A percentile compares a stretch with the other conserved stretches of the same genome.
Conservation (phyloP, 1,139 yeast genomes). For the Petasospora rhodanensis region DNA sequence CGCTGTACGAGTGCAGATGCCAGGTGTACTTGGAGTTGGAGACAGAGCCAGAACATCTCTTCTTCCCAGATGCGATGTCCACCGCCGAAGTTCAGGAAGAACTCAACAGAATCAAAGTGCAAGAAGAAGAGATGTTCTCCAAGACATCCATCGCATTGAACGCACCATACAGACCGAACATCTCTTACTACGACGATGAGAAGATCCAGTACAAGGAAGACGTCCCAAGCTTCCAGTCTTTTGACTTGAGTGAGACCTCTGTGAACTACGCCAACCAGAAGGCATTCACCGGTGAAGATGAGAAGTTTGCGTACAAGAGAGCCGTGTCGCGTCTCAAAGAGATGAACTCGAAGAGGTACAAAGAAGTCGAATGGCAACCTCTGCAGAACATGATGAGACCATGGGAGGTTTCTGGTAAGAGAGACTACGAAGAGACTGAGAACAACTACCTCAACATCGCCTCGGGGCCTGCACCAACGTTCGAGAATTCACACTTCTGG, state of each 20-base stretch:
- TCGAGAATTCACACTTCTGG: conserved; percentile 56
- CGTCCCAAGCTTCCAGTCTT: conserved; percentile 9
- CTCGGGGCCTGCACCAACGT: conserved; percentile 37
- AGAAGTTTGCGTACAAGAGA: conserved; percentile 66
- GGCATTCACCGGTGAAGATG: conserved; percentile 76
- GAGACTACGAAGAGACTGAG: background rate
- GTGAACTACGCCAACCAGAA: conserved; percentile 44
- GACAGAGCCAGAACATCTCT: conserved; percentile 45
- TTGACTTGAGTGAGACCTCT: conserved; percentile 16
- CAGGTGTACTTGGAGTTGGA: conserved; percentile 50
- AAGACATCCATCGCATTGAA: conserved; percentile 55
- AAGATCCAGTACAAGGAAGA: conserved; percentile 37
- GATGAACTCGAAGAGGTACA: conserved; percentile 59
- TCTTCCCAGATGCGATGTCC: conserved; percentile 42
- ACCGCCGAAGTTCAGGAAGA: background rate
- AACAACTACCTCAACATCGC: conserved; percentile 2
- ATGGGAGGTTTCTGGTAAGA: conserved; percentile 45
- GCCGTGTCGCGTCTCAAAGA: conserved; percentile 67
- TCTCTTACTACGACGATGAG: conserved; percentile 53
- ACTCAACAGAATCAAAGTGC: conserved; percentile 33
- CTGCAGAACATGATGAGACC: conserved; percentile 50
- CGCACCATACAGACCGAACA: conserved; percentile 68
- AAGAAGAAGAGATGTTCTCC: conserved; percentile 68
- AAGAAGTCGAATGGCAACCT: conserved; percentile 51
- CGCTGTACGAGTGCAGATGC: conserved; percentile 64